A percentile compares a stretch with the other conserved stretches of the same genome.
These are phyloP conservation scores for Ceriops tagal DNA, from an alignment of 345 rosid species.

Conservation along the genomic window DNA sequence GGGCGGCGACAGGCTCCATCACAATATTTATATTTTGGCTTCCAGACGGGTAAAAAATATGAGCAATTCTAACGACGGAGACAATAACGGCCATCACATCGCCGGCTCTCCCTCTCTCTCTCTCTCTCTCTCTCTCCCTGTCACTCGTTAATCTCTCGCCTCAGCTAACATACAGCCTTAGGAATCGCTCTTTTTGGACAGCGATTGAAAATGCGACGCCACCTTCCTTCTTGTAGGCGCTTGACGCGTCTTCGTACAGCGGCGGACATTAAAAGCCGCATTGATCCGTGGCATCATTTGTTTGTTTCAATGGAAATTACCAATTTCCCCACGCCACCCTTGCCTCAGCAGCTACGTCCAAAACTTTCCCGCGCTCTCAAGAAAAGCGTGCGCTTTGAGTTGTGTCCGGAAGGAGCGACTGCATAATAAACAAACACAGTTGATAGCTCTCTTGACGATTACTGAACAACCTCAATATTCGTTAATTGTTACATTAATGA, in stretches of 20 bases:
- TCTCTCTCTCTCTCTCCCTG: constrained; percentile 5
- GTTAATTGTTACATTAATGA: too few relatives aligned
- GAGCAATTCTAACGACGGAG: too few relatives aligned
- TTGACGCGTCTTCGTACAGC: constrained; percentile 17
- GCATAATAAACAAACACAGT: too few relatives aligned
- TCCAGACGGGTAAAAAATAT: too few relatives aligned
- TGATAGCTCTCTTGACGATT: too few relatives aligned
- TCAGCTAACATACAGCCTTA: neutral
- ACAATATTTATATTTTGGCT: too few relatives aligned
- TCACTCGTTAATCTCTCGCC: neutral
- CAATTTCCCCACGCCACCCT: neutral
- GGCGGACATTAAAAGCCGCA: neutral
- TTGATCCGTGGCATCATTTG: neutral
- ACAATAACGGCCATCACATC: neutral
- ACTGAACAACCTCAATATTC: too few relatives aligned
- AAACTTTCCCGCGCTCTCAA: neutral
- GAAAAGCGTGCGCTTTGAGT: neutral
- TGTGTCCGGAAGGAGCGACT: too few relatives aligned
- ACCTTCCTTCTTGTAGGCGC: constrained; percentile 5
- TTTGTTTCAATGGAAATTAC: neutral
- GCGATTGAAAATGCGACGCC: constrained; percentile 16
- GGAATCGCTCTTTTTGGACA: constrained; percentile 9
- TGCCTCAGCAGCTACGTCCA: neutral
- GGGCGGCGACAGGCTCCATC: too few relatives aligned
- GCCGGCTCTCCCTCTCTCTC: neutral